Evolutionary conservation across 2,329 filamentous ascomycete genomes (phyloP).

Genomic region (Epichloe scottii): DNA sequence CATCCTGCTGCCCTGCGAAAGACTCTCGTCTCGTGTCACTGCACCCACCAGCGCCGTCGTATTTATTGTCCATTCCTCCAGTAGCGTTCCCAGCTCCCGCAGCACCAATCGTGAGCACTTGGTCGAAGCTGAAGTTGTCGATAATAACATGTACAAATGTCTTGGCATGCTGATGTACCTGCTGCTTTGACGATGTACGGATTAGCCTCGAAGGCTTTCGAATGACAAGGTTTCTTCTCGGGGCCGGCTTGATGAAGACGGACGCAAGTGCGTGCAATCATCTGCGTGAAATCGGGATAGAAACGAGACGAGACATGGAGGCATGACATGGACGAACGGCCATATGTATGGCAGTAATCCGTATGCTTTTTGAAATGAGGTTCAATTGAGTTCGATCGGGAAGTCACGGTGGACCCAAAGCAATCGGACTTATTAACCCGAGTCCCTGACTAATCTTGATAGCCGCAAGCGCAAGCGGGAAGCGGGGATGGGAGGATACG

Average conservation of each 20-base stretch:
- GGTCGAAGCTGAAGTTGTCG: background rate
- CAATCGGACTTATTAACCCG: background rate
- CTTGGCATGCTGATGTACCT: background rate
- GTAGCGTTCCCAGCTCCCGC: background rate
- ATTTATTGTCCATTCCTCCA: background rate
- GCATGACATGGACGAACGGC: background rate
- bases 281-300: background rate
- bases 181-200: background rate
- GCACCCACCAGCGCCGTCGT: background rate
- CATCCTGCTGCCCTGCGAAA: background rate
- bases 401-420: conserved; percentile 1
- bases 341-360: background rate
- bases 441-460: background rate
- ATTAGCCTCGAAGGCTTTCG: background rate
- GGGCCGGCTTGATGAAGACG: background rate
- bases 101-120: background rate
- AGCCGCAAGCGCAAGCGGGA: conserved; percentile 3
- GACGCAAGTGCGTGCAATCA: background rate
- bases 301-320: background rate
- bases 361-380: background rate
- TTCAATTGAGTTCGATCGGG: conserved; percentile 1
- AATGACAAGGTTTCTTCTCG: background rate
- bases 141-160: background rate
- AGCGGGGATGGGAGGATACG: background rate
- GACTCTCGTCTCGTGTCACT: background rate